Base-by-base conservation (phyloP, 345 rosid genomes). In the Salix exigua region DNA sequence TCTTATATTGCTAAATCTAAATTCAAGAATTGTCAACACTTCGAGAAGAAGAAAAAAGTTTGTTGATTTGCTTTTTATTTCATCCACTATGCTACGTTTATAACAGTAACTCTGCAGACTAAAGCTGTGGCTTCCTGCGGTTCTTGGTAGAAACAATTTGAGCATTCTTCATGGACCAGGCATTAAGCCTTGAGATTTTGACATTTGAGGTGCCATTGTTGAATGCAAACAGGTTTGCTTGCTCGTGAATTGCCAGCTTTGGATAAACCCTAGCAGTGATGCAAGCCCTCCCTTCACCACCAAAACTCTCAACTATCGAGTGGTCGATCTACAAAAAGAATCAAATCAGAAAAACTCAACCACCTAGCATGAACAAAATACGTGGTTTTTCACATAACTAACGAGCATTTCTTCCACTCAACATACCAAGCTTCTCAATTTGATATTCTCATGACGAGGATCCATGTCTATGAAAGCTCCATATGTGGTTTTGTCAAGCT, bases 161-260 rank as follows among this genome's bases (percentile, higher is more conserved):
- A 12, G 94, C 94, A 37, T 80, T 82, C 65, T 86, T 82, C 89
- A 90, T 89, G 76, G 85, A 89, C 96, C 94, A 93, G 18, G 90
- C 96, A 70, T 76, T 83, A n/a, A 89, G 50, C 9, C 77, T 80
- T 35, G 87, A 55, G 53, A 87, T 83, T 28, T 31, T 70, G 23
- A 89, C 89, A 73, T 72, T 46, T 2, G 9, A 55, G 14, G 85
- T 74, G 16, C 92, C 94, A 78, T 88, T 83, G 79, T 75, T 83
- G 44, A 83, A 83, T 16, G 68, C 58, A 66, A 67, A 83, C 38
- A 83, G 48, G 13, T 25, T 69, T 37, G 84, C 75, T 5, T 44
- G 58, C 18, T 71, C 9, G 14, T 75, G 62, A 12, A 75, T 50
- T 19, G 86, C 84, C 67, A 72, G 46, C 17, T 26, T 58, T 6